Percentiles rank a stretch among this genome's conserved stretches.
Evolutionary conservation across 148 eudicot genomes (phyloP).

Genomic region (Diospyros lotus): DNA sequence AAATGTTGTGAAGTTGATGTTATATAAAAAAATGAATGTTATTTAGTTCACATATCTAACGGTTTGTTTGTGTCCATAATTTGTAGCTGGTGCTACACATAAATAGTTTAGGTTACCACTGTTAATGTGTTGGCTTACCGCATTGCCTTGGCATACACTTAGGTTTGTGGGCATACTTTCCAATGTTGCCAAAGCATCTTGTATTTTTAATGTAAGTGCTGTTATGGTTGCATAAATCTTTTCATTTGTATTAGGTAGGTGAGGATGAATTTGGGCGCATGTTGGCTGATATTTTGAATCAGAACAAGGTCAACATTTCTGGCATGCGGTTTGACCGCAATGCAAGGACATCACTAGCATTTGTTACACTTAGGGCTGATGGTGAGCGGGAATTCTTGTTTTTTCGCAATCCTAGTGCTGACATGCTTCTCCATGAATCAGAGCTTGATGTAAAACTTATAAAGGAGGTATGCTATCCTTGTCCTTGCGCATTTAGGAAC

Average conservation of each 20-base stretch:
- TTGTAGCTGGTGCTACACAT: neutral
- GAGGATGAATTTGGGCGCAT: constrained; percentile 84
- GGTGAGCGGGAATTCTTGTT: constrained; percentile 91
- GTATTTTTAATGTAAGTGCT: neutral
- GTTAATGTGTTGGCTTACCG: neutral
- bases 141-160: neutral
- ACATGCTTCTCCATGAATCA: constrained; percentile 68
- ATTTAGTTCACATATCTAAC: neutral
- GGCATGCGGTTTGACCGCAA: constrained; percentile 69
- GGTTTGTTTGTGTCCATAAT: neutral
- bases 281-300: constrained; percentile 72
- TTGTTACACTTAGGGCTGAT: constrained; percentile 62
- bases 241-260: constrained; percentile 55
- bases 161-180: neutral
- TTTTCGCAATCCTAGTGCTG: constrained; percentile 80
- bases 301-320: constrained; percentile 68
- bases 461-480: constrained; percentile 46
- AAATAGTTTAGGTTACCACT: neutral
- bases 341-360: constrained; percentile 80
- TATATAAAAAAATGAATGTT: neutral
- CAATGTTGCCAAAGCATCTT: neutral
- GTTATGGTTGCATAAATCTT: neutral
- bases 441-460: constrained; percentile 71
- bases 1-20: neutral
- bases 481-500: neutral